These are phyloP conservation scores for Globisporangium alternatum DNA, from an alignment of 352 stramenopile species.

Conservation along the genomic window DNA sequence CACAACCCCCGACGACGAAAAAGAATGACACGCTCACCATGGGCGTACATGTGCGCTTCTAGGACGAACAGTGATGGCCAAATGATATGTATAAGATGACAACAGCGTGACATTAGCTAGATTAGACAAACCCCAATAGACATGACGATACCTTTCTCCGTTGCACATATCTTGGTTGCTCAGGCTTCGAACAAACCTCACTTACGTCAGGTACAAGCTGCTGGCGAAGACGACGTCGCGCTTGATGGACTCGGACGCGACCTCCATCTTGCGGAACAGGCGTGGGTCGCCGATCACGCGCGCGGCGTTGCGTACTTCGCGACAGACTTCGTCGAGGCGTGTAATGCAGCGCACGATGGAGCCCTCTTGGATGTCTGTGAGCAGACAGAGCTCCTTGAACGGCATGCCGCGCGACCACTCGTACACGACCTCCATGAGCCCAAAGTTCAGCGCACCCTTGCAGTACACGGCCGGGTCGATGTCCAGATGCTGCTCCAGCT, in stretches of 20 bases:
- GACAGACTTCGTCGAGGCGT: constrained; percentile 96
- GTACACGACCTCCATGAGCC: constrained; percentile 94
- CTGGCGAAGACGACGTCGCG: constrained; percentile 97
- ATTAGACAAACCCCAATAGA: constrained; percentile 4
- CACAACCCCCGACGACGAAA: background rate
- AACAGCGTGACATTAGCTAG: background rate
- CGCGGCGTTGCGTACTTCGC: constrained; percentile 96
- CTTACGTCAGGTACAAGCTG: constrained; percentile 91
- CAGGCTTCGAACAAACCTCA: background rate
- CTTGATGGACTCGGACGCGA: constrained; percentile 95
- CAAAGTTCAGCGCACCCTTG: constrained; percentile 94
- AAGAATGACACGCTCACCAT: constrained; percentile 5
- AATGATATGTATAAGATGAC: background rate
- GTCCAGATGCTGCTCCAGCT: constrained; percentile 77
- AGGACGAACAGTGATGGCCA: constrained; percentile 10
- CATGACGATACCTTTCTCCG: constrained; percentile 4
- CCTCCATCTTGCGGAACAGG: constrained; percentile 97
- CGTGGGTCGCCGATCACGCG: constrained; percentile 94
- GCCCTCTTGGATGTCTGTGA: constrained; percentile 97
- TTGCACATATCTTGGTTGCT: background rate
- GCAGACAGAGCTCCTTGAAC: constrained; percentile 95
- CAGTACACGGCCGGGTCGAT: constrained; percentile 91
- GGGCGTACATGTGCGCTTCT: constrained; percentile 38
- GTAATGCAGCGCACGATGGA: constrained; percentile 98
- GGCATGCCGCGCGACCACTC: constrained; percentile 97